Evolutionary conservation across 805 yeast species (phyloP).

Genomic region (Candida peoriensis): DNA sequence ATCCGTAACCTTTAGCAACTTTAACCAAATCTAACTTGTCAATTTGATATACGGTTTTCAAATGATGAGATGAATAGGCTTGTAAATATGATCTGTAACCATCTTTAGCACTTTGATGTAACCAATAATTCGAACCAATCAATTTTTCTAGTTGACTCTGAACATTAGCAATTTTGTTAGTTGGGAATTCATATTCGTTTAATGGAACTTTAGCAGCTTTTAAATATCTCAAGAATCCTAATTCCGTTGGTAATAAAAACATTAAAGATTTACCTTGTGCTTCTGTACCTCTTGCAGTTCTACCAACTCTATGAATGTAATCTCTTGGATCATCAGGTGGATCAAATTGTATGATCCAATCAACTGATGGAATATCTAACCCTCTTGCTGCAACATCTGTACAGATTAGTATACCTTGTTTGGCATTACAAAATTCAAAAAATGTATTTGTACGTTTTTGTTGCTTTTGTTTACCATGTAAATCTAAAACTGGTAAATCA

Average conservation of each 20-base stretch:
- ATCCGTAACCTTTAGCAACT: constrained; percentile 95
- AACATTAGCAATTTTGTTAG: constrained; percentile 90
- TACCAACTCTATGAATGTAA: constrained; percentile 97
- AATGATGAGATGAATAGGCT: constrained; percentile 94
- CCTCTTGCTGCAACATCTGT: constrained; percentile 99
- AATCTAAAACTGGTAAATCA: constrained; percentile 92
- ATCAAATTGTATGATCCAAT: constrained; percentile 98
- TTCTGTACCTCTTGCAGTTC: constrained; percentile 91
- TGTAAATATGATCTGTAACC: constrained; percentile 96
- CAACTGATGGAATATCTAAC: constrained; percentile 95
- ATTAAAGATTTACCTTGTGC: constrained; percentile 92
- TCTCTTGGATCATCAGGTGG: constrained; percentile 99
- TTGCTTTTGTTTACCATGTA: constrained; percentile 98
- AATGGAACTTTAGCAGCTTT: constrained; percentile 97
- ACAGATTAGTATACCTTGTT: constrained; percentile 86
- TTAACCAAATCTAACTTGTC: constrained; percentile 91
- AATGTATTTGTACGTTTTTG: constrained; percentile 98
- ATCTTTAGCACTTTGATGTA: constrained; percentile 94
- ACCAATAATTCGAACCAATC: constrained; percentile 86
- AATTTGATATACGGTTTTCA: constrained; percentile 93
- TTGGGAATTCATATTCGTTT: constrained; percentile 95
- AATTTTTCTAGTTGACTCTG: constrained; percentile 90
- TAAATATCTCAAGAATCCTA: constrained; percentile 90
- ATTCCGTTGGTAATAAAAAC: constrained; percentile 91
- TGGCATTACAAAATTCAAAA: constrained; percentile 97